Evolutionary conservation across 2,329 filamentous ascomycete species (phyloP).

Genomic region (Penicillium sp.): DNA sequence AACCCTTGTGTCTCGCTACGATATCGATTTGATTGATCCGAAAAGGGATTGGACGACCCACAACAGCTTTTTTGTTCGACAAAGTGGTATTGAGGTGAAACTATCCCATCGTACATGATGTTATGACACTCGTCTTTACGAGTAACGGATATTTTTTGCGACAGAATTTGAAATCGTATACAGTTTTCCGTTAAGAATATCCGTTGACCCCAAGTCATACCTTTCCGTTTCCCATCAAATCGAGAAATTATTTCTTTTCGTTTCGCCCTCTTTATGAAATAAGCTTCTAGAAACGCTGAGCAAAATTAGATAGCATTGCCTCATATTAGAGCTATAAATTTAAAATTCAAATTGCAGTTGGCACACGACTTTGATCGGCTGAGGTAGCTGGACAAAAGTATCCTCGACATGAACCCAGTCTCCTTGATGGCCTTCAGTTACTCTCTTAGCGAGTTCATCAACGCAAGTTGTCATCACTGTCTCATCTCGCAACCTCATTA

Average conservation of each 20-base stretch:
- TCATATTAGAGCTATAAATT: no score
- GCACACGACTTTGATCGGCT: slow-evolving; percentile 5
- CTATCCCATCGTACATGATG: slow-evolving; percentile 15
- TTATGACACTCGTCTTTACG: no score
- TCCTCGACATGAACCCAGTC: slow-evolving; percentile 5
- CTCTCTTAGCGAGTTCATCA: neutral
- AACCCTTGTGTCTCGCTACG: slow-evolving; percentile 54
- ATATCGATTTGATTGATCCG: slow-evolving; percentile 57
- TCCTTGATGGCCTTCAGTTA: neutral
- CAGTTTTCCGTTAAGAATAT: no score
- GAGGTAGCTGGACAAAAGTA: slow-evolving; percentile 2
- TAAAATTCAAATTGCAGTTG: neutral
- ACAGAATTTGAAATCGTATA: no score
- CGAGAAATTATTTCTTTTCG: no score
- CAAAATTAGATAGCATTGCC: no score
- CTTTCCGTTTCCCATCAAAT: no score
- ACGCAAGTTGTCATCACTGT: neutral
- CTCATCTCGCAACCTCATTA: slow-evolving; percentile 3
- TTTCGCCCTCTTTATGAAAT: no score
- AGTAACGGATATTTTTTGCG: no score
- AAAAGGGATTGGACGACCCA: slow-evolving; percentile 55
- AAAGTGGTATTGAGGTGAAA: slow-evolving; percentile 58
- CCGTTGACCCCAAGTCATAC: no score
- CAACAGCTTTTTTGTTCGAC: slow-evolving; percentile 64
- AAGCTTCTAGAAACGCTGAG: no score